Evolutionary conservation across 129 eudicot genomes (phyloP), one percentile per base, ranked within the genome.

Genomic region (Arctium minus): DNA sequence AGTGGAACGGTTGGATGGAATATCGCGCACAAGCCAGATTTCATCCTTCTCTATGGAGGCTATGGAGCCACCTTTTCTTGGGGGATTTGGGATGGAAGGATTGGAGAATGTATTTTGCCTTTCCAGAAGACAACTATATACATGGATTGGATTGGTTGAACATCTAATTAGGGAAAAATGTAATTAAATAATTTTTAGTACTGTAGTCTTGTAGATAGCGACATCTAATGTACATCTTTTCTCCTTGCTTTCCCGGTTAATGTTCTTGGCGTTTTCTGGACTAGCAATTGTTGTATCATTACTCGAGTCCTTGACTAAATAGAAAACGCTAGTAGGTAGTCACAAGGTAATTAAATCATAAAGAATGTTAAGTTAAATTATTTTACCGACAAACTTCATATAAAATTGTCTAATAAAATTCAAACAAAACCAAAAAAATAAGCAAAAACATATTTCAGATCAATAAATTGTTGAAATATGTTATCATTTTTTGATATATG

Each of bases 61-160:
- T 2, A 89, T 89, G 85, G 93, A 88, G 74, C 90, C 94, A 4
- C 88, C 89, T n/a, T 84, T 88, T 78, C 86, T 92, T 30, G 95
- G 93, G 38, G 97, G 83, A 78, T 94, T 94, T 81, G 98, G 91
- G 18, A 92, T 90, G 88, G 94, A 87, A 44, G 96, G 92, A 35
- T 74, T 93, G 71, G 94, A 87, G 65, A 92, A 87, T 71, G 86
- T 85, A 22, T 88, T 94, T 71, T 87, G 80, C 76, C 37, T n/a
- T 80, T 78, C 90, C 94, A 0, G 84, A 80, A 22, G 78, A 69
- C 83, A 75, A 79, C 75, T 90, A 89, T 77, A 90, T 86, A 85
- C 85, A 87, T 2, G 92, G 87, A 62, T 56, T 88, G 53, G 96
- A 89, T 67, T 94, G 96, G 97, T 73, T 74, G 10, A 84, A 82